phyloP scores from a whole-genome alignment of 805 yeast species.

The Suhomyces sp. region DNA sequence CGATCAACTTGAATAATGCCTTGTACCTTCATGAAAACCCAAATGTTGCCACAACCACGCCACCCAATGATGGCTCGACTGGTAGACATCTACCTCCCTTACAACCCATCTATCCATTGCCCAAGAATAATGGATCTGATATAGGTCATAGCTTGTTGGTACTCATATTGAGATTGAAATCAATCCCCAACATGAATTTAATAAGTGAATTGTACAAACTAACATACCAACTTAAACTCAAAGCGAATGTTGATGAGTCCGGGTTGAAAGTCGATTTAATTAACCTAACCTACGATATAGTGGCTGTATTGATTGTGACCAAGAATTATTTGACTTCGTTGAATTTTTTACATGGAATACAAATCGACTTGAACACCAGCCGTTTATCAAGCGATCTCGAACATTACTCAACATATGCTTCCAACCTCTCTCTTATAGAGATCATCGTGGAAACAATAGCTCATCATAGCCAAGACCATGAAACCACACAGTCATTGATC shows the following conservation, averaged over 20 bases:
- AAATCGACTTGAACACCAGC: conserved; percentile 6
- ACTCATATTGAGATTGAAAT: conserved; percentile 40
- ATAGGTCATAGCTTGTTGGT: conserved; percentile 27
- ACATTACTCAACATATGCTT: conserved; percentile 12
- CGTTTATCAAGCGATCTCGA: background rate
- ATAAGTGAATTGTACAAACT: conserved; percentile 46
- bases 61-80: background rate
- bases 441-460: conserved; percentile 13
- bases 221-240: conserved; percentile 27
- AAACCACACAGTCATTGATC: background rate
- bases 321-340: conserved; percentile 27
- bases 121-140: conserved; percentile 30
- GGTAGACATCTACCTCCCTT: conserved; percentile 4
- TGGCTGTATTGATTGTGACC: conserved; percentile 28
- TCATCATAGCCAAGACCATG: background rate
- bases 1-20: conserved; percentile 34
- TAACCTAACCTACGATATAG: conserved; percentile 32
- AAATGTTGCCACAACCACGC: background rate
- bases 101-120: conserved; percentile 32
- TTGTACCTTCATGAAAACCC: conserved; percentile 31
- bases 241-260: conserved; percentile 4
- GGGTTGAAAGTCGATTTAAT: conserved; percentile 18
- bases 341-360: conserved; percentile 24
- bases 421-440: conserved; percentile 21
- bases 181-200: conserved; percentile 39